Percentiles rank a stretch among this genome's conserved stretches.
Evolutionary conservation across 1,284 basidiomycete species (phyloP).

Genomic region (Malassezia psittaci): DNA sequence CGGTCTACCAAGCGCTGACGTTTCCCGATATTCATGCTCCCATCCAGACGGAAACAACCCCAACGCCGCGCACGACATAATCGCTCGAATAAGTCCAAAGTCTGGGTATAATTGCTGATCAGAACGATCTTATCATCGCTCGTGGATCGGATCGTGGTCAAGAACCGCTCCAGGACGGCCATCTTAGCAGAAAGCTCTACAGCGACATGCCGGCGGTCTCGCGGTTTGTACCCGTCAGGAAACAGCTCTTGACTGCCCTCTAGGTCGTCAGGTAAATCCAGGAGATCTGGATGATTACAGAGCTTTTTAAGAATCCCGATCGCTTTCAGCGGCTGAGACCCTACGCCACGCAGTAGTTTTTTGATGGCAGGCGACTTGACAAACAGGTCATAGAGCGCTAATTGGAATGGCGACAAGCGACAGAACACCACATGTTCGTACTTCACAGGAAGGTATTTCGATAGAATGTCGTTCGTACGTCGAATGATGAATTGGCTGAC

Average conservation of each 20-base stretch:
- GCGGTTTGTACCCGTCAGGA: constrained; percentile 67
- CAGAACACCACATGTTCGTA: constrained; percentile 99
- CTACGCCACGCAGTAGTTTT: constrained; percentile 72
- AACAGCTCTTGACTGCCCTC: constrained; percentile 72
- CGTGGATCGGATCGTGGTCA: constrained; percentile 35
- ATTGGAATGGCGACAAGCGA: constrained; percentile 74
- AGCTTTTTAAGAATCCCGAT: constrained; percentile 95
- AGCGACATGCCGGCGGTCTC: constrained; percentile 38
- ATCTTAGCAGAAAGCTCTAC: constrained; percentile 53
- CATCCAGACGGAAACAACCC: constrained; percentile 83
- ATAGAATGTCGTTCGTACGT: constrained; percentile 88
- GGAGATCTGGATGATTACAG: constrained; percentile 90
- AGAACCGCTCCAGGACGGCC: constrained; percentile 65
- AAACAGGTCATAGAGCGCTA: constrained; percentile 80
- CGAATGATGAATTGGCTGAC: constrained; percentile 96
- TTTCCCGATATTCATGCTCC: constrained; percentile 84
- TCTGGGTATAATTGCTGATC: constrained; percentile 97
- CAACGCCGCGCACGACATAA: constrained; percentile 57
- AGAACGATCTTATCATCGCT: constrained; percentile 86
- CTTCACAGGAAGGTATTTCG: constrained; percentile 95
- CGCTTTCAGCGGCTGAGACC: constrained; percentile 92
- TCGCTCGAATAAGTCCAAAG: constrained; percentile 63
- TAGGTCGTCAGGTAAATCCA: constrained; percentile 77
- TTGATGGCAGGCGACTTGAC: constrained; percentile 91
- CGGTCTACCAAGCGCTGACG: constrained; percentile 93